A percentile compares a stretch with the other conserved stretches of the same genome.
phyloP scores from a whole-genome alignment of 2,329 filamentous ascomycete species.

The Xylariaceae sp. region DNA sequence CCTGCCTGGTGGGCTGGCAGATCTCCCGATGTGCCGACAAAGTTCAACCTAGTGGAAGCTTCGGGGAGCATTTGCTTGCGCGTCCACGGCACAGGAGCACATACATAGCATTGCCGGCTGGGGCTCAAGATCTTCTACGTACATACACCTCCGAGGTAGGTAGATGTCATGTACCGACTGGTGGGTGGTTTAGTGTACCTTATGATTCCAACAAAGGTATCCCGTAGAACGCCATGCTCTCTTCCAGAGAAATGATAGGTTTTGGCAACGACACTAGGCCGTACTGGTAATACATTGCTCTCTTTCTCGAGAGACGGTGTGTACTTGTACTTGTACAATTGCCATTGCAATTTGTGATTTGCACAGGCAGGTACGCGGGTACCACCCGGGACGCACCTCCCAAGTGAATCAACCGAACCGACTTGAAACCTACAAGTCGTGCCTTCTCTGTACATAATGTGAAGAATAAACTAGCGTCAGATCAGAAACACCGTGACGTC shows the following conservation, averaged over 20 bases:
- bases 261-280: too few relatives aligned
- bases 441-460: neutral
- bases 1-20: conserved; percentile 19
- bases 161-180: neutral
- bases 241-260: neutral
- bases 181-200: neutral
- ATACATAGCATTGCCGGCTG: conserved; percentile 8
- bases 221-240: neutral
- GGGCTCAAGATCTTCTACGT: conserved; percentile 1
- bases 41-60: conserved; percentile 24
- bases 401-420: neutral
- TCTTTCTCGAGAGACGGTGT: neutral
- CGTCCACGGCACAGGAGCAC: conserved; percentile 11
- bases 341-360: neutral
- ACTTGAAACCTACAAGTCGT: neutral
- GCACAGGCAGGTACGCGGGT: neutral
- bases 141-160: neutral
- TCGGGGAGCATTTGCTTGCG: conserved; percentile 20
- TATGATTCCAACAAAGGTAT: neutral
- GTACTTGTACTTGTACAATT: neutral
- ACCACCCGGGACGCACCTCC: neutral
- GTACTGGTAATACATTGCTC: neutral
- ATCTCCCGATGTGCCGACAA: conserved; percentile 26
- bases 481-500: neutral
- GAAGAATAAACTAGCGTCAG: neutral